These are phyloP conservation scores for Hyphopichia pseudoburtonii DNA, from an alignment of 1,139 yeast genomes.

Conservation along the genomic window DNA sequence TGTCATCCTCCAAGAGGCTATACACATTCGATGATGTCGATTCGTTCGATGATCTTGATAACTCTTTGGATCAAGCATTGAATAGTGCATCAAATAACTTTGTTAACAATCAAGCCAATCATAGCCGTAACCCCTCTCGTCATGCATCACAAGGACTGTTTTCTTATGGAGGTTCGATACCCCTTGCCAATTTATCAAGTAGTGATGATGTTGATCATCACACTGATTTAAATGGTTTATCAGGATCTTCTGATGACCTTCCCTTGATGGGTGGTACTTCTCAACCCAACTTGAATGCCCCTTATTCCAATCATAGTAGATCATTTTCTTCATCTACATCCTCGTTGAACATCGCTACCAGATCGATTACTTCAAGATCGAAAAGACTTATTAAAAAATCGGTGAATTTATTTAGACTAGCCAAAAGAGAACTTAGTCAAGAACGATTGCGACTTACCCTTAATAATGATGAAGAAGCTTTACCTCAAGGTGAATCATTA, in stretches of 20 bases:
- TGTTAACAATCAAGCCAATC: conserved; percentile 18
- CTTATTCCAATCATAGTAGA: conserved; percentile 14
- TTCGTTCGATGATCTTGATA: conserved; percentile 45
- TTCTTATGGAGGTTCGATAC: conserved; percentile 22
- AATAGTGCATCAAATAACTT: conserved; percentile 37
- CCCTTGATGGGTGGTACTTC: conserved; percentile 28
- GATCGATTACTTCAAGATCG: conserved; percentile 15
- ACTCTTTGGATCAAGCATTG: conserved; percentile 44
- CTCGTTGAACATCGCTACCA: conserved; percentile 14
- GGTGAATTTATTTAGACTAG: conserved; percentile 23
- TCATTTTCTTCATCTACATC: conserved; percentile 23
- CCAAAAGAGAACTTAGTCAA: conserved; percentile 27
- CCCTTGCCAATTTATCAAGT: conserved; percentile 21
- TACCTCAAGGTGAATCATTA: conserved; percentile 1
- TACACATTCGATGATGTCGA: conserved; percentile 19
- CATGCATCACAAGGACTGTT: conserved; percentile 26
- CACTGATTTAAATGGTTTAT: conserved; percentile 2
- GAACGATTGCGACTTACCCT: conserved; percentile 18
- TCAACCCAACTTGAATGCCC: conserved; percentile 1
- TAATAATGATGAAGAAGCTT: conserved; percentile 4
- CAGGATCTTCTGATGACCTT: conserved; percentile 20
- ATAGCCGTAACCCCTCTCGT: conserved; percentile 14
- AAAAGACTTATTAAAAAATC: conserved; percentile 15
- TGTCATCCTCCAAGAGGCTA: conserved; percentile 15
- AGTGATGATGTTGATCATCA: conserved; percentile 11